Evolutionary conservation across 2,329 filamentous ascomycete genomes (phyloP), one percentile per base, ranked within the genome.

Genomic region (Penicillium sp.): DNA sequence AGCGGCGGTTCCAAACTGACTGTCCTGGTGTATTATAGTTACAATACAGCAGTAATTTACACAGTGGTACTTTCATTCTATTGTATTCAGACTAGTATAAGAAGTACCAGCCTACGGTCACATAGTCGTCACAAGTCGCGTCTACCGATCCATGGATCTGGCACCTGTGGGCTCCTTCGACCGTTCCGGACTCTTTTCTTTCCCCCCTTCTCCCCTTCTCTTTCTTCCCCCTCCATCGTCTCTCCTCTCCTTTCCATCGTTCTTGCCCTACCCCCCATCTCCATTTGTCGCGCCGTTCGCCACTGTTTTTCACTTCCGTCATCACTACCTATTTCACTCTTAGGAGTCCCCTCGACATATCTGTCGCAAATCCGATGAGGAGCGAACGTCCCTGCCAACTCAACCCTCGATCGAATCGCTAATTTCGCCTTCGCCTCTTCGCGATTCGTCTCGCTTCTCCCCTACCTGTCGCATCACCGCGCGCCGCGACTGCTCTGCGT

Each of bases 71-170:
- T 20, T 37, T 18, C 3, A 2, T 37, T 10, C 18, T 4, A 12
- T 20, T 10, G 33, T 20, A 12, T 32, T 12, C 23, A 20, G 28
- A 13, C 10, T 13, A 42, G 41, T 41, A 9, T 40, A 9, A 1
- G 4, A 10, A 12, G 28, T 29, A 29, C 28, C 28, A 10, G 1
- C 3, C 10, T 3, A 3, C 18, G 23, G 33, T 56, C 54, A 32
- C 51, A 37, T 44, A 50, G 46, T 28, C 10, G 55, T 60, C 35
- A 38, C 42, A 39, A 56, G 57, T 58, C 58, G 58, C 58, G 58
- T 61, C 58, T 57, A 53, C 57, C 59, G 57, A 61, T 58, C 58
- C 58, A 61, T 61, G 58, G 58, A 59, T 61, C 58, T 61, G 57
- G 58, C 58, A 59, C 55, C 47, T 52, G 58, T 57, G 52, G 53